Conservation (phyloP, 2,329 filamentous ascomycete genomes). For the Ilyonectria robusta region DNA sequence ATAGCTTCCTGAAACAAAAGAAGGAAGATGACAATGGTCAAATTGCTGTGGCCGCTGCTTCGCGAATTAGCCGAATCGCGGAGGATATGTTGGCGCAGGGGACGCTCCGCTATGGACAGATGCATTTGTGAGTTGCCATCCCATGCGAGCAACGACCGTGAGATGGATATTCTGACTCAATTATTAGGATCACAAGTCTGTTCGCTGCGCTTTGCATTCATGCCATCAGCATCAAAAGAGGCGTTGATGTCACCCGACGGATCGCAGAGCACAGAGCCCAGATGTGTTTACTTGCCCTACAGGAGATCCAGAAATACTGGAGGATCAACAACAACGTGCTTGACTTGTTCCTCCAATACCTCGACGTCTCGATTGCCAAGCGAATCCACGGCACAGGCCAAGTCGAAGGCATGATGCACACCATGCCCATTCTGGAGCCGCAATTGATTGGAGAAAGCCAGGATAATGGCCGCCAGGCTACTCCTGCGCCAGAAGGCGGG, state of each 20-base stretch:
- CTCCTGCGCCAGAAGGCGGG: conserved; percentile 8
- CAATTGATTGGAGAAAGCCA: conserved; percentile 6
- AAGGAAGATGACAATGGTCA: conserved; percentile 47
- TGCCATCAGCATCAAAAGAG: conserved; percentile 53
- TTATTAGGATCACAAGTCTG: conserved; percentile 53
- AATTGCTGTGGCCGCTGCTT: conserved; percentile 52
- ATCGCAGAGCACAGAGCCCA: conserved; percentile 56
- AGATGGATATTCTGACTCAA: background rate
- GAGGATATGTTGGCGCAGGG: conserved; percentile 56
- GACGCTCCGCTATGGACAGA: conserved; percentile 54
- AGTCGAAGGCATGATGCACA: conserved; percentile 20
- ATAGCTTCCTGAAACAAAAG: conserved; percentile 49
- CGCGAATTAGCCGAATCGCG: conserved; percentile 54
- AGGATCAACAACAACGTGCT: conserved; percentile 57
- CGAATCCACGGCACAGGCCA: conserved; percentile 47
- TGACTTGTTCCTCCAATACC: conserved; percentile 55
- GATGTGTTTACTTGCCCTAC: conserved; percentile 55
- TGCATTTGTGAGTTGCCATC: conserved; percentile 52
- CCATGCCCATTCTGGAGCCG: conserved; percentile 7
- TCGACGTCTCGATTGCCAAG: conserved; percentile 56
- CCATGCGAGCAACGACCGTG: background rate
- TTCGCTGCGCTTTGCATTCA: conserved; percentile 57
- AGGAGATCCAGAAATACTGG: conserved; percentile 58
- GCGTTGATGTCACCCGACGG: conserved; percentile 50
- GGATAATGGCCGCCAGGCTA: background rate